Evolutionary conservation across 768 basidiomycete genomes (phyloP), one percentile per base, ranked within the genome.

Genomic region (Rhizopogon vulgaris): DNA sequence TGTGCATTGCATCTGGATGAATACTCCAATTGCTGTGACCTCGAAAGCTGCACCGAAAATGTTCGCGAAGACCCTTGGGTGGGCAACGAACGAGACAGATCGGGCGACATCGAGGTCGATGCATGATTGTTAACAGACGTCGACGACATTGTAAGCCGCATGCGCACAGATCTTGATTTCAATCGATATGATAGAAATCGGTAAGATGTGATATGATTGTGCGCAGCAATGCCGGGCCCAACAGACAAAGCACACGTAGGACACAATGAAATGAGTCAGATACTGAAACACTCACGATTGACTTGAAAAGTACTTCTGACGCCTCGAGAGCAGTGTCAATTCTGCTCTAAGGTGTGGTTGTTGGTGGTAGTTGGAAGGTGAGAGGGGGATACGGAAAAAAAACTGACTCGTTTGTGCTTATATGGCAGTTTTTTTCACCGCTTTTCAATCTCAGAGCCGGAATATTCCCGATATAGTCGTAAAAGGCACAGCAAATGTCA

Each of bases 401-500:
- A 1, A 0, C 50, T 68, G 68, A 68, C 66, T 68, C 68, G 63
- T 12, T 39, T 5, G 41, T 14, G 55, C 62, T 68, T 68, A 66
- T 69, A 69, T 62, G 47, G 30, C 22, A 25, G 24, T 41, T 36
- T 56, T 28, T 56, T 57, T 60, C 66, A 68, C 60, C 56, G 66
- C 66, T 59, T 69, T 68, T 68, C 68, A 69, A 68, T 53, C 66
- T 68, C 68, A 69, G 66, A 66, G 59, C 67, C 54, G 58, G 32
- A 56, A 48, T 42, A 56, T 61, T 59, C 47, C 63, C 56, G 56
- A 54, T 40, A 25, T 27, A 50, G 52, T 54, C 12, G 57, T 58
- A 54, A 55, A 59, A 34, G 4, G 48, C 56, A 65, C 58, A 38
- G 61, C 67, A 60, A 51, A 3, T 22, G 22, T 37, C 38, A 49